Base-by-base conservation (phyloP, 192 early-diverging fungal species). In the Oehlia diaphana region DNA sequence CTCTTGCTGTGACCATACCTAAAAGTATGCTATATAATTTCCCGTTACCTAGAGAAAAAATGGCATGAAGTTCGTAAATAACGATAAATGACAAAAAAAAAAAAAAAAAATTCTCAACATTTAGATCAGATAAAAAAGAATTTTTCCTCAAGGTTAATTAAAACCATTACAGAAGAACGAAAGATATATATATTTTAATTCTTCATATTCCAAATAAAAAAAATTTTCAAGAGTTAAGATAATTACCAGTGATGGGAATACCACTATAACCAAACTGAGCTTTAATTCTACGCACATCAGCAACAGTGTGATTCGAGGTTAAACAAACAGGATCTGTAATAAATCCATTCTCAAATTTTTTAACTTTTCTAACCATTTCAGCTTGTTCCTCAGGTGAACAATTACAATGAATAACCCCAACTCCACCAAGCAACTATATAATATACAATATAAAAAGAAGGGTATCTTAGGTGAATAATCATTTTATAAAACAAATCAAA, bases 401-500 rank as follows among this genome's bases (percentile, higher is more conserved):
- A 90, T 99, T 99, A 92, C 97, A 91, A 88, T 99, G 98, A 83
- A 99, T 95, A 65, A 99, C 94, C 82, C 98, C 98, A 78, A 99
- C 89, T 23, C 98, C 98, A 75, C 98, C 98, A 66, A 95, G 83
- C 68, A 95, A 87, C 85, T 90, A 81, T 44, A 21, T 26, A 47
- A 26, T 44, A 10, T 2, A 26, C n/a, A n/a, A n/a, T n/a, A n/a
- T n/a, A 39, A 70, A 70, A 70, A 42, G 39, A 68, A 67, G 14
- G 12, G 28, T 23, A 26, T 23, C 26, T 28, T 42, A 42, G 7
- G 39, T 6, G 23, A n/a, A 23, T 28, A 64, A 5, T 64, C 2
- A 23, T 12, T n/a, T 64, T 12, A 12, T n/a, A 23, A 64, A 64
- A 47, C 9, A 47, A 47, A 47, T 12, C 14, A 19, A 37, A 37